Conservation (phyloP, 768 basidiomycete species). For the Vararia minispora region DNA sequence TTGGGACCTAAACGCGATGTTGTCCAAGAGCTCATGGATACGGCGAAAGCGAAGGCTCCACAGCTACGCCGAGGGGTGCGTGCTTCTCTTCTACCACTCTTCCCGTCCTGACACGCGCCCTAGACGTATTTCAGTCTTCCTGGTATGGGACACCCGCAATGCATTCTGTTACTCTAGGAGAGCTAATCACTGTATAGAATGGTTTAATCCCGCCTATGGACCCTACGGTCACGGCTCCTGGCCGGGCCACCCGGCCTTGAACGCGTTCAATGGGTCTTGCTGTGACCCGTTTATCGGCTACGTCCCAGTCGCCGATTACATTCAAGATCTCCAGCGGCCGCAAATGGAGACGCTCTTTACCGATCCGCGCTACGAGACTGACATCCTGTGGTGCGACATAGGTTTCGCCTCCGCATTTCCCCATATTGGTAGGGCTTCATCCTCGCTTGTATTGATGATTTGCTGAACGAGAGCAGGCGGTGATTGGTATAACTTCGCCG, state of each 20-base stretch:
- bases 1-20: slow-evolving; percentile 43
- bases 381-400: slow-evolving; percentile 31
- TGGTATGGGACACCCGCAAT: slow-evolving; percentile 3
- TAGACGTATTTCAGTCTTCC: slow-evolving; percentile 8
- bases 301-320: slow-evolving; percentile 36
- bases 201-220: slow-evolving; percentile 45
- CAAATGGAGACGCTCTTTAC: slow-evolving; percentile 27
- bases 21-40: slow-evolving; percentile 35
- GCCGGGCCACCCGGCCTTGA: slow-evolving; percentile 43
- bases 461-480: not conserved
- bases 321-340: slow-evolving; percentile 40
- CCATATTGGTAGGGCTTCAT: slow-evolving; percentile 3
- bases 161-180: not conserved
- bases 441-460: not conserved
- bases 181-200: slow-evolving; percentile 10
- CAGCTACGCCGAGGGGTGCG: slow-evolving; percentile 40
- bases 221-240: slow-evolving; percentile 37
- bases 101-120: not conserved
- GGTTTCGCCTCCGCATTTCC: slow-evolving; percentile 20
- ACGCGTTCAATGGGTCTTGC: slow-evolving; percentile 22
- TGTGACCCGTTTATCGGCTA: slow-evolving; percentile 46
- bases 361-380: slow-evolving; percentile 4
- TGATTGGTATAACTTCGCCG: slow-evolving; percentile 13
- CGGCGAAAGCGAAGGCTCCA: slow-evolving; percentile 38
- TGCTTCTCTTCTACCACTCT: not conserved